Evolutionary conservation across 2,329 filamentous ascomycete species (phyloP).

Genomic region (Fusarium sp.): DNA sequence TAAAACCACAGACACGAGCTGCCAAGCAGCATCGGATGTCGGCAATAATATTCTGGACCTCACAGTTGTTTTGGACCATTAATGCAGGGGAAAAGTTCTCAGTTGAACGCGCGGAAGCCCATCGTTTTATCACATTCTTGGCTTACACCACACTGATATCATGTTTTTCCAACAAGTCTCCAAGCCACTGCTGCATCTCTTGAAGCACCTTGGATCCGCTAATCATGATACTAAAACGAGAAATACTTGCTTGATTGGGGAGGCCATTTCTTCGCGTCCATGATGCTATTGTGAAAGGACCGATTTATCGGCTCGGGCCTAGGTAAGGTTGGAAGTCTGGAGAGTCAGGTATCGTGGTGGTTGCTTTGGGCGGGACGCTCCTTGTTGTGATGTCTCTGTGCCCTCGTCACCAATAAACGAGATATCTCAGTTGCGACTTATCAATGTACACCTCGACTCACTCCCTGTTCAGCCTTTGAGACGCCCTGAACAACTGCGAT

Average conservation of each 20-base stretch:
- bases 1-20: conserved; percentile 1
- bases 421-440: conserved; percentile 39
- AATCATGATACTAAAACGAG: conserved; percentile 46
- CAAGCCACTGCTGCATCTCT: conserved; percentile 28
- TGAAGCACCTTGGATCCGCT: conserved; percentile 40
- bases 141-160: not conserved
- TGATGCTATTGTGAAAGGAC: conserved; percentile 43
- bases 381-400: conserved; percentile 48
- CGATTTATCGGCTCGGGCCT: conserved; percentile 38
- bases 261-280: conserved; percentile 37
- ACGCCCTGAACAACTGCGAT: conserved; percentile 45
- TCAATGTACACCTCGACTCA: conserved; percentile 53
- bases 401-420: not conserved
- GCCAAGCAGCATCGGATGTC: conserved; percentile 29
- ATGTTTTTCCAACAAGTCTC: conserved; percentile 25
- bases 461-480: conserved; percentile 41
- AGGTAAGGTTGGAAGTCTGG: conserved; percentile 45
- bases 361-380: conserved; percentile 45
- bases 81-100: conserved; percentile 31
- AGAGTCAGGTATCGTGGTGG: conserved; percentile 45
- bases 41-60: conserved; percentile 27
- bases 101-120: conserved; percentile 33
- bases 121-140: conserved; percentile 42
- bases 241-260: conserved; percentile 35
- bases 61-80: conserved; percentile 47